Base-by-base conservation (phyloP, 202 grass and related monocot species). In the Brachypodium distachyon region DNA sequence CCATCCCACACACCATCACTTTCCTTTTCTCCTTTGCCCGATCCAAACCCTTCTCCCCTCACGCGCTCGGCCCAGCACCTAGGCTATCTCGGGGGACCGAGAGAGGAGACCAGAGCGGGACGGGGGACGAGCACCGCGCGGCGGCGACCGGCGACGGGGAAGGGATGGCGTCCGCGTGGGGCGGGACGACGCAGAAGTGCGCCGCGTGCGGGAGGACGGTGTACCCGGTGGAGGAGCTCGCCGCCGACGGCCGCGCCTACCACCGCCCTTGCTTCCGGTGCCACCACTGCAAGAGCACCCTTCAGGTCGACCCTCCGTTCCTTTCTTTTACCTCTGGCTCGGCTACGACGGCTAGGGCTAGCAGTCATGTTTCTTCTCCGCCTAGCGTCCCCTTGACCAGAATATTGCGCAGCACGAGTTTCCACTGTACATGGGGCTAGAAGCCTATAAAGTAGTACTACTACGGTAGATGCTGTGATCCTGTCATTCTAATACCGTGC, bases 151-250 rank as follows among this genome's bases (percentile, higher is more conserved):
- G 22, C 66, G 54, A 40, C 1, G 59, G 5, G 56, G 76, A 64
- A 1, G 80, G 53, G 72, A 80, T 81, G 76, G 77, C 76, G 22
- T 56, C 47, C 52, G 67, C 84, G 82, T 97, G 88, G 61, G 94
- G 95, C 54, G 91, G 91, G 51, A 97, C 95, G 33, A 97, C 76
- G 72, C 91, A 92, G 86, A 97, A 90, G 91, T 97, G 95, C 95
- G 86, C 88, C 63, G 82, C 84, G 8, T 97, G 95, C 76, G 91
- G 90, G 27, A 87, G 84, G 82, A 97, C 58, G 72, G 95, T 97
- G 3, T 97, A 97, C 79, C 83, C 90, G 43, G 83, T 97, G 55
- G 95, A 97, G 57, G 91, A 97, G 85, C 91, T 97, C 50, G 72
- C 91, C 49, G 92, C 92, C 82, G 95, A 97, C 62, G 87, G 85